These are phyloP conservation scores for Daldinia loculata DNA, from an alignment of 495 filamentous ascomycete species.

Conservation along the genomic window DNA sequence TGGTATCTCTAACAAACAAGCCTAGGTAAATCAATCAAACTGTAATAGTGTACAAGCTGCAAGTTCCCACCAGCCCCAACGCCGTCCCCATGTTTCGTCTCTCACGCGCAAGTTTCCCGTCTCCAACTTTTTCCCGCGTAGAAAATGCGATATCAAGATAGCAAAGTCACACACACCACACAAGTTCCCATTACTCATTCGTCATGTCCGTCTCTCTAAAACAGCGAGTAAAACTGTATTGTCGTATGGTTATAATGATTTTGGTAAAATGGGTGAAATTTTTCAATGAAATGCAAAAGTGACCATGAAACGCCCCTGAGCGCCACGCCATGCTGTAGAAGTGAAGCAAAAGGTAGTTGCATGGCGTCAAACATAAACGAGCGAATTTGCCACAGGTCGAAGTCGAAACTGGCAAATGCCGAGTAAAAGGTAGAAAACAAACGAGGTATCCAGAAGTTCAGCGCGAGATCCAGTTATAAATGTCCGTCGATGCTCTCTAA, in stretches of 20 bases:
- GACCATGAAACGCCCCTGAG: slow-evolving; percentile 37
- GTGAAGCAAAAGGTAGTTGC: slow-evolving; percentile 26
- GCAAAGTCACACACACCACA: slow-evolving; percentile 21
- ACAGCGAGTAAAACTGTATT: slow-evolving; percentile 8
- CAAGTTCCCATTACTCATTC: slow-evolving; percentile 39
- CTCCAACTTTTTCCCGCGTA: slow-evolving; percentile 28
- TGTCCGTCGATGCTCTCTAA: slow-evolving; percentile 27
- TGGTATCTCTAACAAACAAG: slow-evolving; percentile 35
- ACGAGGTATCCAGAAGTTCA: slow-evolving; percentile 34
- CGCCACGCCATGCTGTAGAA: slow-evolving; percentile 47
- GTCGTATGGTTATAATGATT: slow-evolving; percentile 17
- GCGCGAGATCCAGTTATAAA: slow-evolving; percentile 10
- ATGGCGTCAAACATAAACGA: slow-evolving; percentile 40
- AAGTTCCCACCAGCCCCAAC: slow-evolving; percentile 22
- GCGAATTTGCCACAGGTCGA: slow-evolving; percentile 25
- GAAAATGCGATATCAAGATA: slow-evolving; percentile 28
- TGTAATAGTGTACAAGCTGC: slow-evolving; percentile 31
- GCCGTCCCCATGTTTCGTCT: slow-evolving; percentile 40
- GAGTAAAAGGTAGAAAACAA: slow-evolving; percentile 21
- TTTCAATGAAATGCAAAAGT: slow-evolving; percentile 23
- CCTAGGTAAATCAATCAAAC: slow-evolving; percentile 1
- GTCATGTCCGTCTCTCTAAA: slow-evolving; percentile 45
- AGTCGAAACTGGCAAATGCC: slow-evolving; percentile 30
- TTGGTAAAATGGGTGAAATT: slow-evolving; percentile 7
- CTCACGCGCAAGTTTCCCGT: slow-evolving; percentile 19